Base-by-base conservation (phyloP, 768 basidiomycete species). In the Coprinellus micaceus region DNA sequence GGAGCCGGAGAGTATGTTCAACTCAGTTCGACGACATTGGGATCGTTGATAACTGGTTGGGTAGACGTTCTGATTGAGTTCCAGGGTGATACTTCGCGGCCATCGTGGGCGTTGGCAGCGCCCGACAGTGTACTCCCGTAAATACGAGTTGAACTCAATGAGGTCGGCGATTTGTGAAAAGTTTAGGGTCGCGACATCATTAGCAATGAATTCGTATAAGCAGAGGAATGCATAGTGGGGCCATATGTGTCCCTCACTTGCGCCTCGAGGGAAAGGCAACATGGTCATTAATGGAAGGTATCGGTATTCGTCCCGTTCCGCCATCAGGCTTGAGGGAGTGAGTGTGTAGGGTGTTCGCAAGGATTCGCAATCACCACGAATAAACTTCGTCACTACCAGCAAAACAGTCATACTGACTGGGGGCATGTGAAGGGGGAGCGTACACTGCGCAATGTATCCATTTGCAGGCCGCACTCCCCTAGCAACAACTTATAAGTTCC, bases 381-480 rank as follows among this genome's bases (percentile, higher is more conserved):
- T 22, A 26, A 21, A 4, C 49, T 29, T 19, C 30, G 3, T n/a
- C 47, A 49, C 19, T 12, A 26, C 26, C n/a, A 6, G 22, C 7
- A 10, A 9, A 47, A 24, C 9, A 21, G 45, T 9, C 22, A 17
- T 43, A 22, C 41, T n/a, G 22, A n/a, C 10, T n/a, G 22, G 10
- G 17, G 6, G 4, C 45, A 6, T 21, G 24, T 44, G 24, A 21
- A 26, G 25, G 25, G 25, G 17, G 45, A 6, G 45, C 25, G 12
- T n/a, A 4, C 41, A 21, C 65, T 63, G 65, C 63, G 61, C 60
- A 64, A 64, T 66, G 49, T 63, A 59, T 44, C 63, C 59, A 53
- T 22, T 43, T 56, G 58, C 52, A 22, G 47, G 52, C 54, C 33
- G 25, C 13, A 33, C 46, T 53, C 50, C 46, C 54, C 47, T 58